Evolutionary conservation across 768 basidiomycete species (phyloP), one percentile per base, ranked within the genome.

Genomic region (Infundibulicybe gibba): DNA sequence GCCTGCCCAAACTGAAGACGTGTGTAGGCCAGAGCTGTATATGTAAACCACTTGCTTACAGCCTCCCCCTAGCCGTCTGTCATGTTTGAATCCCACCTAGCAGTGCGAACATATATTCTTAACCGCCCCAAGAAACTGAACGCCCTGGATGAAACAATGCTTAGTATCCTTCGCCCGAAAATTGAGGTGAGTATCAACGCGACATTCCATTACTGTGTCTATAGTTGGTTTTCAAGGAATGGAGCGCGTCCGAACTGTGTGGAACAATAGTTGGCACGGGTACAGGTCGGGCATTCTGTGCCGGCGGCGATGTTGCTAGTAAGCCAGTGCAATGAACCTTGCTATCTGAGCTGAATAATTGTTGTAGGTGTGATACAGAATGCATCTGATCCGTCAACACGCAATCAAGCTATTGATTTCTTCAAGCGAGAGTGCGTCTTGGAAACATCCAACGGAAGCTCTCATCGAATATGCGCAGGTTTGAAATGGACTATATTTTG

Each of bases 251-350:
- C 21, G 77, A 85, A 42, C 74, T 90, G 6, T 83, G 83, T 54
- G 77, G 79, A 47, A 74, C 85, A 21, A 80, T 97, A 49, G 76
- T 91, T 32, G 87, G 85, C 31, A 76, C 78, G 30, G 89, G 88
- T 17, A 64, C 66, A 11, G 87, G 85, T 3, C 74, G 82, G 49
- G 90, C 87, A 11, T 98, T 97, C 62, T 98, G 94, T 58, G 87
- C 90, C 5, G 97, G 97, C 12, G 97, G 97, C 38, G 97, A 99
- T 65, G 89, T 99, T 48, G 84, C 81, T 49, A 71, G 95, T 94
- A 55, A 66, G 86, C 74, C 51, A 25, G 39, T 46, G 51, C 35
- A 17, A 25, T 13, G 21, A 33, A 38, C 32, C 42, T 17, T 19
- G 41, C 20, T 38, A 47, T 50, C 21, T 35, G 16, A 40, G 43